phyloP scores from a whole-genome alignment of 2,329 filamentous ascomycete species.

The Aureobasidium pullulans region DNA sequence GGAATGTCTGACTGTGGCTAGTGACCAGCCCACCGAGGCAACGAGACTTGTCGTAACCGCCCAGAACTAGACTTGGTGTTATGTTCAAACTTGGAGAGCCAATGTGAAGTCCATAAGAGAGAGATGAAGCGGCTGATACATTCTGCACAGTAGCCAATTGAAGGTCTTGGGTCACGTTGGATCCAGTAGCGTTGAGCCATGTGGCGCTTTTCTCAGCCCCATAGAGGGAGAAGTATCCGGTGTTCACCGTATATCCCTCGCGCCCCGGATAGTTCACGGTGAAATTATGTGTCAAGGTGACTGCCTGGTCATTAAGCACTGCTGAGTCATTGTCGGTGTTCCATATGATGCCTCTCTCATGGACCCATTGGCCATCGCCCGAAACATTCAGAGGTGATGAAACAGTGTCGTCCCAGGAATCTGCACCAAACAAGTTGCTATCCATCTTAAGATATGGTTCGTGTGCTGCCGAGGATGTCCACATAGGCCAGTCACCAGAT shows the following conservation, averaged over 20 bases:
- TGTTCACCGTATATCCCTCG: neutral
- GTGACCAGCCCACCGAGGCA: neutral
- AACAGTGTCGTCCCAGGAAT: slow-evolving; percentile 3
- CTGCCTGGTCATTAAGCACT: neutral
- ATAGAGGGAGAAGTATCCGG: slow-evolving; percentile 5
- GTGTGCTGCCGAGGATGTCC: slow-evolving; percentile 1
- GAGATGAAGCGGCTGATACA: neutral
- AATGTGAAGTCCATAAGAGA: slow-evolving; percentile 3
- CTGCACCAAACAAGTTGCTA: neutral
- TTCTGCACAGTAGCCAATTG: neutral
- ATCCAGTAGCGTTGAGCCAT: neutral
- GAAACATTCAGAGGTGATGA: neutral
- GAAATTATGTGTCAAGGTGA: neutral
- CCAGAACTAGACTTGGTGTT: neutral
- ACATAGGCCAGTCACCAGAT: slow-evolving; percentile 1
- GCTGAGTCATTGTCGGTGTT: neutral
- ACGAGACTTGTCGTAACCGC: slow-evolving; percentile 1
- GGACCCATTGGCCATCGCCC: neutral
- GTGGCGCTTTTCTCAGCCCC: neutral
- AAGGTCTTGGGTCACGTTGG: neutral
- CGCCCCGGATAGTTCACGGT: neutral
- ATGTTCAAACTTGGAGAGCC: neutral
- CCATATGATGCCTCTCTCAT: neutral
- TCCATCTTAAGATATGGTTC: neutral
- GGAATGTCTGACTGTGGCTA: neutral